Conservation (phyloP, 2,329 filamentous ascomycete genomes). For the Teratosphaeria viscida region DNA sequence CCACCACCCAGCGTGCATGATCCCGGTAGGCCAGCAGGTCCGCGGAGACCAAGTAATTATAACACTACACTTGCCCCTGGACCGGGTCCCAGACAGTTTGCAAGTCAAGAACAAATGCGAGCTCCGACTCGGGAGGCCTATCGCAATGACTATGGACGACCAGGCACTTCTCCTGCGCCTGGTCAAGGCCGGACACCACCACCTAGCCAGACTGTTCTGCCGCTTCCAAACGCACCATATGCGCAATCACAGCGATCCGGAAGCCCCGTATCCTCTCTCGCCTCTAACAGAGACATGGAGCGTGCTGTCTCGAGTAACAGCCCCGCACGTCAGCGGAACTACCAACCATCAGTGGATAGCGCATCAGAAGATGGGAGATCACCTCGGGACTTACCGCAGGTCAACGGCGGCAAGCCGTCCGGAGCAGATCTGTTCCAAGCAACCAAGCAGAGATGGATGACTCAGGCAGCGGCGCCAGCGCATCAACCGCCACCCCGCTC, state of each 20-base stretch:
- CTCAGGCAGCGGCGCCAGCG: conserved; percentile 5
- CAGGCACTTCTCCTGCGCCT: conserved; percentile 18
- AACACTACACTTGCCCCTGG: not conserved
- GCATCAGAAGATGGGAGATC: not conserved
- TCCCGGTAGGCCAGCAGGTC: conserved; percentile 3
- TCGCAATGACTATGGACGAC: conserved; percentile 10
- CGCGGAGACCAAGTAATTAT: not conserved
- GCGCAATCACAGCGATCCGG: conserved; percentile 7
- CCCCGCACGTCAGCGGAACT: conserved; percentile 1
- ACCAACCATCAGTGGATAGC: not conserved
- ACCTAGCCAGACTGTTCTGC: not conserved
- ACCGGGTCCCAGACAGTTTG: conserved; percentile 16
- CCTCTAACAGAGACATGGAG: not conserved
- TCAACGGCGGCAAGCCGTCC: conserved; percentile 1
- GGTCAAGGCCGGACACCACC: conserved; percentile 1
- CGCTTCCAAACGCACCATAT: conserved; percentile 3
- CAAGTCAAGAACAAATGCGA: conserved; percentile 27
- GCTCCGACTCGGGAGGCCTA: conserved; percentile 17
- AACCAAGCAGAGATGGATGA: conserved; percentile 17
- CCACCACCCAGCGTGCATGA: conserved; percentile 20
- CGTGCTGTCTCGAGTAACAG: not conserved
- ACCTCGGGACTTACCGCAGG: not conserved
- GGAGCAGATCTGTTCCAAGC: conserved; percentile 16
- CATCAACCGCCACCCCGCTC: not conserved
- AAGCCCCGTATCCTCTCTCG: conserved; percentile 8